Evolutionary conservation across 495 filamentous ascomycete species (phyloP).

Genomic region (Annulohypoxylon bovei): DNA sequence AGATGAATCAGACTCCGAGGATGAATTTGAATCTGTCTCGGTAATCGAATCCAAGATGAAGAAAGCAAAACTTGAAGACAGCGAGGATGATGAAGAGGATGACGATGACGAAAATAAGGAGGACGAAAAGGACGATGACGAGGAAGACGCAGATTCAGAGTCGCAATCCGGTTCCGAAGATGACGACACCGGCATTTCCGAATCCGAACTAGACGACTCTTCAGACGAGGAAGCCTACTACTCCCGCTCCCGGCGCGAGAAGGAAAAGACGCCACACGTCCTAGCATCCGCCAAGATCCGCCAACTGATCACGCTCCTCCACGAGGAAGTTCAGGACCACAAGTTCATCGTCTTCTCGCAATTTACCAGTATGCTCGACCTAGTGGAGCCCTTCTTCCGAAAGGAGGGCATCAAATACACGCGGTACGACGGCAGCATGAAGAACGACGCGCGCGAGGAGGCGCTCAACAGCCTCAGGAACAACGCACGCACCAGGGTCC

Average conservation of each 20-base stretch:
- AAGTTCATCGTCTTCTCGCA: slow-evolving; percentile 99
- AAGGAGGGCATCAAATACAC: slow-evolving; percentile 77
- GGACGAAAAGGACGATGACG: slow-evolving; percentile 43
- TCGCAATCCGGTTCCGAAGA: slow-evolving; percentile 51
- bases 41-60: slow-evolving; percentile 50
- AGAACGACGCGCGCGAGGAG: slow-evolving; percentile 90
- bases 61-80: slow-evolving; percentile 30
- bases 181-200: slow-evolving; percentile 44
- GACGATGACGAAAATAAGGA: slow-evolving; percentile 30
- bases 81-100: slow-evolving; percentile 29
- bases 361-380: slow-evolving; percentile 83
- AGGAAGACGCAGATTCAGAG: slow-evolving; percentile 45
- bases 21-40: slow-evolving; percentile 53
- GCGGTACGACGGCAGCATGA: slow-evolving; percentile 95
- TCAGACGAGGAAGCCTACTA: slow-evolving; percentile 55
- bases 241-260: slow-evolving; percentile 23
- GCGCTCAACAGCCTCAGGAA: slow-evolving; percentile 75
- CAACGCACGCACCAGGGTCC: slow-evolving; percentile 74
- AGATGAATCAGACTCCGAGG: slow-evolving; percentile 49
- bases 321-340: slow-evolving; percentile 76
- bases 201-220: slow-evolving; percentile 57
- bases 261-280: slow-evolving; percentile 52
- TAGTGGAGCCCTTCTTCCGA: slow-evolving; percentile 90
- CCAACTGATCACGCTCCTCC: slow-evolving; percentile 81
- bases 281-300: slow-evolving; percentile 90